Evolutionary conservation across 129 eudicot species (phyloP).

Genomic region (Calendula officinalis): DNA sequence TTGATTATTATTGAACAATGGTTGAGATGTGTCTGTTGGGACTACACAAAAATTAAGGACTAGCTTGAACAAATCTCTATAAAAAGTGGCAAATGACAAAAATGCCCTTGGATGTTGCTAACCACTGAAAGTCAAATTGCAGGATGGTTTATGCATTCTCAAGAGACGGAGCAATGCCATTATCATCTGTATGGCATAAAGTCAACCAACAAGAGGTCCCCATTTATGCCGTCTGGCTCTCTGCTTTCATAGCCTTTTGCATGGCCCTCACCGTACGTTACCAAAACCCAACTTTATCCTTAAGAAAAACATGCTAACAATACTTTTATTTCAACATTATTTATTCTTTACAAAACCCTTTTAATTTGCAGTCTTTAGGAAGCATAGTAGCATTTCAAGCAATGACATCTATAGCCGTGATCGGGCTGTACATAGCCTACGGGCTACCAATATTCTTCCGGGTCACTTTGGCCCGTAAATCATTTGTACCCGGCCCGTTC

Average conservation of each 20-base stretch:
- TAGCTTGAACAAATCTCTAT: too few relatives aligned
- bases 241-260: conserved; percentile 83
- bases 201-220: conserved; percentile 93
- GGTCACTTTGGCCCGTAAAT: conserved; percentile 85
- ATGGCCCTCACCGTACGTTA: conserved; percentile 93
- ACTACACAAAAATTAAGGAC: too few relatives aligned
- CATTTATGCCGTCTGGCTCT: conserved; percentile 88
- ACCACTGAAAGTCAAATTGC: conserved; percentile 13
- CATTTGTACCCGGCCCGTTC: conserved; percentile 84
- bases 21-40: too few relatives aligned
- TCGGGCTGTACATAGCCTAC: conserved; percentile 92
- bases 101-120: neutral
- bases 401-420: conserved; percentile 95
- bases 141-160: conserved; percentile 99
- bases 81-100: too few relatives aligned
- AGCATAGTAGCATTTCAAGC: conserved; percentile 98
- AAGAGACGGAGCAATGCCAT: conserved; percentile 99
- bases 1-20: too few relatives aligned
- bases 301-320: too few relatives aligned
- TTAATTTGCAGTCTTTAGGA: conserved; percentile 93
- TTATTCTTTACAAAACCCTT: neutral
- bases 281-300: neutral
- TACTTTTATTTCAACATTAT: too few relatives aligned
- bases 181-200: conserved; percentile 81
- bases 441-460: conserved; percentile 89